These are phyloP conservation scores for Typha latifolia DNA, from an alignment of 176 grass and related monocot species.

Conservation along the genomic window DNA sequence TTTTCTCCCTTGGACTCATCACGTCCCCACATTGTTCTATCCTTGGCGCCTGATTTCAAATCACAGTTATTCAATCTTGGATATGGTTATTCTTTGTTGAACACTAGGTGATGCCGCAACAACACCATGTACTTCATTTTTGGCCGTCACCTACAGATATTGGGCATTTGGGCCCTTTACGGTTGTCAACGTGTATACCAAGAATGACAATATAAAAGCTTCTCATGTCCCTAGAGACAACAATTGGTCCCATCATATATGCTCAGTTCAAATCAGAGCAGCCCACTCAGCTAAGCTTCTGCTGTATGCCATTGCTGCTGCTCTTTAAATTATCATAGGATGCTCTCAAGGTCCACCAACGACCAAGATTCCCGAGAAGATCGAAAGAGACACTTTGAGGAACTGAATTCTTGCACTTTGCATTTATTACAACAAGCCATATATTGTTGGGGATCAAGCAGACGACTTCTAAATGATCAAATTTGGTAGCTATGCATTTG, in stretches of 20 bases:
- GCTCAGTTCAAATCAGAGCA: conserved; percentile 1
- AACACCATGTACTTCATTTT: neutral
- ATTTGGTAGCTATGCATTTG: neutral
- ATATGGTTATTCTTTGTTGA: neutral
- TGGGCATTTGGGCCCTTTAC: conserved; percentile 1
- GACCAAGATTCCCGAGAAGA: neutral
- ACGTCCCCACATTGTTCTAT: too few species aligned
- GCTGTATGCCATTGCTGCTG: neutral
- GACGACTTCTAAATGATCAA: neutral
- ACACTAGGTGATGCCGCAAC: neutral
- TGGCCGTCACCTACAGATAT: neutral
- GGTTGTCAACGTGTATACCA: neutral
- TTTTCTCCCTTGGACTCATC: too few species aligned
- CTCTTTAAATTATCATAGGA: neutral
- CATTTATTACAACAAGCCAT: neutral
- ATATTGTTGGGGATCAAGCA: neutral
- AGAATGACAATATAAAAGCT: neutral
- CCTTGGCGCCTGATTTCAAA: neutral
- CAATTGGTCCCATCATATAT: conserved; percentile 1
- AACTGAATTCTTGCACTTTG: neutral
- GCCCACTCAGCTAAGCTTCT: neutral
- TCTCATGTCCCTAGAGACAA: neutral
- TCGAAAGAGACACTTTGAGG: neutral
- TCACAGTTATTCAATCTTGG: neutral
- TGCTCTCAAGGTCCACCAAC: conserved; percentile 2